These are phyloP conservation scores for Starmerella bombicola DNA, from an alignment of 805 yeast genomes.

Conservation along the genomic window DNA sequence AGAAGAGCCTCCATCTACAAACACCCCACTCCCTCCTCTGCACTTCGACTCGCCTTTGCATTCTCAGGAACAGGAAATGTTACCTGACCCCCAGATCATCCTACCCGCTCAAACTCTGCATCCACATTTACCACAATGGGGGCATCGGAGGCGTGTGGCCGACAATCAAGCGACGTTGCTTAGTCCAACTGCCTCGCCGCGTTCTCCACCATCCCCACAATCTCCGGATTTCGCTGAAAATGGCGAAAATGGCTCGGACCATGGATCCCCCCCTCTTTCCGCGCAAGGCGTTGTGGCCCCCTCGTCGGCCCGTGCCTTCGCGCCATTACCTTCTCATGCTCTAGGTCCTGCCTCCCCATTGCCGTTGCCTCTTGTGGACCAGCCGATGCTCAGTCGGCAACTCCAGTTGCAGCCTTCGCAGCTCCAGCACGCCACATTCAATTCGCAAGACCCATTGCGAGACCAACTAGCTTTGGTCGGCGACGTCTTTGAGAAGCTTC, in stretches of 20 bases:
- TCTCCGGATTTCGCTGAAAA: neutral
- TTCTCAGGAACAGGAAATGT: neutral
- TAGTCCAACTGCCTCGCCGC: conserved; percentile 22
- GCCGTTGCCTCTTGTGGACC: neutral
- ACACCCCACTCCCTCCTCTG: neutral
- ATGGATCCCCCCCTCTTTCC: neutral
- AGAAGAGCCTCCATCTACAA: neutral
- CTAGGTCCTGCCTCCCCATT: conserved; percentile 1
- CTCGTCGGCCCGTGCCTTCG: conserved; percentile 3
- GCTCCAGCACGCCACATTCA: neutral
- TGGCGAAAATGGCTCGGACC: neutral
- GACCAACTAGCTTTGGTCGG: conserved; percentile 5
- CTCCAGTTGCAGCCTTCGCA: neutral
- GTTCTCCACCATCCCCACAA: conserved; percentile 11
- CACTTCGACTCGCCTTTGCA: neutral
- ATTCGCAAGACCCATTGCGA: conserved; percentile 1
- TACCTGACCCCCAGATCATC: neutral
- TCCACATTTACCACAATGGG: neutral
- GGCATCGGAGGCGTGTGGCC: neutral
- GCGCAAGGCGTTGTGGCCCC: neutral
- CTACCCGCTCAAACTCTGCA: neutral
- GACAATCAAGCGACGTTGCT: conserved; percentile 14
- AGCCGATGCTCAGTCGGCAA: neutral
- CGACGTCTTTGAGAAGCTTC: conserved; percentile 31
- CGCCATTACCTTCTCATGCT: conserved; percentile 4